These are phyloP conservation scores for Hypoxylon sp. DNA, from an alignment of 2,329 filamentous ascomycete species.

Conservation along the genomic window DNA sequence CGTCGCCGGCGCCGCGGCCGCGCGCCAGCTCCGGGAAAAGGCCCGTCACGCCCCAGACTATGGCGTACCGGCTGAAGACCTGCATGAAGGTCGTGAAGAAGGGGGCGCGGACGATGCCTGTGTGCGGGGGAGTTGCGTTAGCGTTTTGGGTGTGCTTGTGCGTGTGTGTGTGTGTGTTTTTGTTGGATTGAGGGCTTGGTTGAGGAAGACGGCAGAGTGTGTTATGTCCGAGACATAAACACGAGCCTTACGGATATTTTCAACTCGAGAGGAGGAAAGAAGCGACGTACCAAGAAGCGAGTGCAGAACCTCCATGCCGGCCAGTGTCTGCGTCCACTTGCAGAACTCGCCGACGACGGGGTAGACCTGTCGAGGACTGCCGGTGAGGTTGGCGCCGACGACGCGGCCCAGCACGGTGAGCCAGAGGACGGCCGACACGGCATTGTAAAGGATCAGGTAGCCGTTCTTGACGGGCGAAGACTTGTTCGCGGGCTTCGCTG, in stretches of 20 bases:
- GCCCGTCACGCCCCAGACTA: constrained; percentile 87
- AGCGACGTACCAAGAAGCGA: constrained; percentile 74
- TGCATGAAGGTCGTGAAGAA: constrained; percentile 90
- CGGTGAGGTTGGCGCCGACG: constrained; percentile 63
- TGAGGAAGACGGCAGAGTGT: not conserved
- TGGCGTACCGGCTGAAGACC: constrained; percentile 85
- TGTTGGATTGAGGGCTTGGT: not conserved
- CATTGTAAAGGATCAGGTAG: constrained; percentile 91
- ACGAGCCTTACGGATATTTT: not conserved
- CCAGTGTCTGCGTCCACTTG: constrained; percentile 86
- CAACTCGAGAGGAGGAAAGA: not conserved
- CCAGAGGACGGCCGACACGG: constrained; percentile 82
- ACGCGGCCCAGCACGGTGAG: constrained; percentile 78
- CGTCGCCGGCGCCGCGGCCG: constrained; percentile 49
- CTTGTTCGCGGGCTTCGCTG: constrained; percentile 44
- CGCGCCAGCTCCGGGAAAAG: constrained; percentile 76
- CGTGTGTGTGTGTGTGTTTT: too few species aligned
- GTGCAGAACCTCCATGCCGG: constrained; percentile 86
- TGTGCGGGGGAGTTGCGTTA: constrained; percentile 18
- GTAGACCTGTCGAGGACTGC: constrained; percentile 71
- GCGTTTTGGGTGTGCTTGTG: constrained; percentile 4
- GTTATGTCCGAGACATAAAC: not conserved
- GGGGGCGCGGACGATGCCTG: constrained; percentile 87
- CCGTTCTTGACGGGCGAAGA: constrained; percentile 64
- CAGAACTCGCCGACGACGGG: constrained; percentile 73